Conservation (phyloP, 2,329 filamentous ascomycete genomes). For the Clathrospora elynae region DNA sequence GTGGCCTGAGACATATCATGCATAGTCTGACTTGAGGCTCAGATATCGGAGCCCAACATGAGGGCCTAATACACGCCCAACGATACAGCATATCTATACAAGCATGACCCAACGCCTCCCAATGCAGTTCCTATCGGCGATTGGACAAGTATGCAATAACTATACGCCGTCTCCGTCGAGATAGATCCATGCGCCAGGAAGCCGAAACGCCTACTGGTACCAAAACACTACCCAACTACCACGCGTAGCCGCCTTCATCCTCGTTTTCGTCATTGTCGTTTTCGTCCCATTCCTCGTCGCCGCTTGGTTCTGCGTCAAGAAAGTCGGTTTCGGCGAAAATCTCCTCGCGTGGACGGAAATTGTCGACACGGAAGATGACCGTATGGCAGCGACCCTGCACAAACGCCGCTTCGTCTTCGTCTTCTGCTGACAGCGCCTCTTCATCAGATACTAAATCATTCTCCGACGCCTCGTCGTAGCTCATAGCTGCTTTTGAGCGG, state of each 20-base stretch:
- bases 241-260: constrained; percentile 45
- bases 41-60: constrained; percentile 25
- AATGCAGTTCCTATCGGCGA: constrained; percentile 17
- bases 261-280: constrained; percentile 58
- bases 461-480: constrained; percentile 40
- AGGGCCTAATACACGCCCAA: constrained; percentile 25
- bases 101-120: constrained; percentile 21
- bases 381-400: constrained; percentile 72
- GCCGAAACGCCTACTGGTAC: background rate
- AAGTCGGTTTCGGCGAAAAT: constrained; percentile 76
- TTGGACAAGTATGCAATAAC: background rate
- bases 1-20: constrained; percentile 10
- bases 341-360: constrained; percentile 71
- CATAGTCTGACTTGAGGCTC: background rate
- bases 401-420: constrained; percentile 38
- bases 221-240: constrained; percentile 16
- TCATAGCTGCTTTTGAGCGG: constrained; percentile 30
- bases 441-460: constrained; percentile 32
- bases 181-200: background rate
- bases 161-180: background rate
- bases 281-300: constrained; percentile 63
- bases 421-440: constrained; percentile 13
- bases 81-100: constrained; percentile 21
- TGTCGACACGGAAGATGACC: constrained; percentile 75
- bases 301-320: constrained; percentile 64